A percentile compares a stretch with the other conserved stretches of the same genome.
Conservation (phyloP, 2,329 filamentous ascomycete genomes). For the Fusarium sambucinum region DNA sequence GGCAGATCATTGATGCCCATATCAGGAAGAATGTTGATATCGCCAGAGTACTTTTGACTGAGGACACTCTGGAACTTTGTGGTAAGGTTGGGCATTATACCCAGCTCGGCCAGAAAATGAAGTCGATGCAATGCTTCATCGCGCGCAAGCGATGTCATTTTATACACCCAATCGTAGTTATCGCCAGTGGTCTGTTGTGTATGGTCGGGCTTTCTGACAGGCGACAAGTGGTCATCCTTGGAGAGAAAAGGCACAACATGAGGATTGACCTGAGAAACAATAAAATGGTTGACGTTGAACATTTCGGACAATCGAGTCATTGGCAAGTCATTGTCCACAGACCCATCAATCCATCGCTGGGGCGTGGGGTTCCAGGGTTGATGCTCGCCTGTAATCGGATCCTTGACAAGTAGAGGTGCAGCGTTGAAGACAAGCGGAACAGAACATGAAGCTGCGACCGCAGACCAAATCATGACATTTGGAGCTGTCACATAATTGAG, state of each 20-base stretch:
- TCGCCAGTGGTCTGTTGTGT: conserved; percentile 48
- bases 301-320: conserved; percentile 91
- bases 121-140: conserved; percentile 85
- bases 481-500: conserved; percentile 95
- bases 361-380: conserved; percentile 88
- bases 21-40: conserved; percentile 92
- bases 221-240: conserved; percentile 73
- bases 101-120: conserved; percentile 82
- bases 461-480: conserved; percentile 96
- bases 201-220: conserved; percentile 49
- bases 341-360: conserved; percentile 92
- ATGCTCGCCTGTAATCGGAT: conserved; percentile 81
- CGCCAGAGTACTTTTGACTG: conserved; percentile 91
- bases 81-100: conserved; percentile 81
- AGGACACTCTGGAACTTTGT: conserved; percentile 85
- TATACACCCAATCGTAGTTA: conserved; percentile 71
- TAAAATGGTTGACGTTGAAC: conserved; percentile 99
- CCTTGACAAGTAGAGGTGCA: conserved; percentile 83
- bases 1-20: conserved; percentile 80
- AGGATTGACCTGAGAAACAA: conserved; percentile 96
- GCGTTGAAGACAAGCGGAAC: conserved; percentile 88
- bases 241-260: conserved; percentile 89
- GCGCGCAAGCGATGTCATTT: conserved; percentile 78
- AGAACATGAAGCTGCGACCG: conserved; percentile 94
- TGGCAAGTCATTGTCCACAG: conserved; percentile 92